These are phyloP conservation scores for Tetracentron sinense DNA, from an alignment of 164 flowering plant genomes.

Conservation along the genomic window DNA sequence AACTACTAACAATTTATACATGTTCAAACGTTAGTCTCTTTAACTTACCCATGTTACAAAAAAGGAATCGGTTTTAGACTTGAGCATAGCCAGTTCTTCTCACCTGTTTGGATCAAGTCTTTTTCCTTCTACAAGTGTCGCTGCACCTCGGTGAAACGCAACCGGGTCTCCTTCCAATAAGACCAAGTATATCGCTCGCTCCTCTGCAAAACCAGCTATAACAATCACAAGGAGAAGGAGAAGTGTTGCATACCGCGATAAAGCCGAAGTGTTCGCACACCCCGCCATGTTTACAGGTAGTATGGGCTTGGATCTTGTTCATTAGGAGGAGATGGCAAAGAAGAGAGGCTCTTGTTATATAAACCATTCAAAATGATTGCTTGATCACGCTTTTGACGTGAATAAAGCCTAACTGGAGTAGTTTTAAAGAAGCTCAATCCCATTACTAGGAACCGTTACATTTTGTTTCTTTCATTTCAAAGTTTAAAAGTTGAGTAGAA, in stretches of 20 bases:
- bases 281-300: slow-evolving; percentile 7
- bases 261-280: neutral
- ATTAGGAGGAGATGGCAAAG: neutral
- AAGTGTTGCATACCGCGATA: neutral
- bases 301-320: neutral
- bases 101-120: slow-evolving; percentile 33
- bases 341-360: neutral
- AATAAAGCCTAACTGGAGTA: slow-evolving; percentile 20
- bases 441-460: neutral
- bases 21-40: no score
- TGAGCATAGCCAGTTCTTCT: no score
- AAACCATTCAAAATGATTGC: slow-evolving; percentile 1
- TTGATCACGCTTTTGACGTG: slow-evolving; percentile 22
- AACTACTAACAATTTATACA: slow-evolving; percentile 31
- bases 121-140: slow-evolving; percentile 13
- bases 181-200: slow-evolving; percentile 51
- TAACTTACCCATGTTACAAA: no score
- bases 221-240: slow-evolving; percentile 1
- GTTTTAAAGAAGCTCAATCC: neutral
- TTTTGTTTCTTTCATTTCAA: neutral
- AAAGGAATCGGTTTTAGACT: no score
- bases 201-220: slow-evolving; percentile 30
- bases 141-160: slow-evolving; percentile 41
- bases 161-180: slow-evolving; percentile 65
- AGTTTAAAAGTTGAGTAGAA: no score